Evolutionary conservation across 2,329 filamentous ascomycete species (phyloP).

Genomic region (Immersiporthe knoxdaviesiana): DNA sequence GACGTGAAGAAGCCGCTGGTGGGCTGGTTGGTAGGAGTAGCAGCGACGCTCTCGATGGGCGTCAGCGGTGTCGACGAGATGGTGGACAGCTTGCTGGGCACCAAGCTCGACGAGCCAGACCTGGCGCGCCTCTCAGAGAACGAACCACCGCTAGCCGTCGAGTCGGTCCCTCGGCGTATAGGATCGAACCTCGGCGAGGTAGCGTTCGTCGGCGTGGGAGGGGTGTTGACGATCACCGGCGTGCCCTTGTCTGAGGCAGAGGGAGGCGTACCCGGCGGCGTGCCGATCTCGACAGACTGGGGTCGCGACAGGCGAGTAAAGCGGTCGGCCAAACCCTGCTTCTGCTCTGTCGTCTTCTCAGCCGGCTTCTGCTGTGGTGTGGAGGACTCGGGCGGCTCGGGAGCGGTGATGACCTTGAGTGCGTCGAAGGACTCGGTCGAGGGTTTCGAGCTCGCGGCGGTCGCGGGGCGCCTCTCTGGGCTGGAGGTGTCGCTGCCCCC

Average conservation of each 20-base stretch:
- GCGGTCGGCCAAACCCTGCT: conserved; percentile 31
- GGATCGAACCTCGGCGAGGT: conserved; percentile 34
- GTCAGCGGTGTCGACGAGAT: conserved; percentile 73
- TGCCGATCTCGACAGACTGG: conserved; percentile 38
- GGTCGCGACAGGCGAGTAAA: conserved; percentile 37
- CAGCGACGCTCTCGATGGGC: conserved; percentile 68
- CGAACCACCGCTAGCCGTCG: conserved; percentile 56
- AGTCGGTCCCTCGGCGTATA: conserved; percentile 32
- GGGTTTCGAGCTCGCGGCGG: conserved; percentile 23
- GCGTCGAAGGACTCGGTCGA: conserved; percentile 19
- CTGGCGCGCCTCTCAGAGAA: conserved; percentile 66
- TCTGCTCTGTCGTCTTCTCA: conserved; percentile 28
- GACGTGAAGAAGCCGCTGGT: conserved; percentile 87
- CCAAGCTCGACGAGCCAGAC: conserved; percentile 58
- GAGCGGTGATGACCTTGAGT: conserved; percentile 25
- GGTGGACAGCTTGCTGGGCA: conserved; percentile 86
- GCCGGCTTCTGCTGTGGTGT: conserved; percentile 26
- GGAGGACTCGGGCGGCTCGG: conserved; percentile 14
- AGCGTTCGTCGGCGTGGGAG: conserved; percentile 64
- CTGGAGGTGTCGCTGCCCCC: conserved; percentile 48
- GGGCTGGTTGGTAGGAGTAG: conserved; percentile 49
- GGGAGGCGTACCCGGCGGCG: conserved; percentile 54
- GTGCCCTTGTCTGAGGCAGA: conserved; percentile 47
- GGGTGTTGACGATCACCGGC: conserved; percentile 66
- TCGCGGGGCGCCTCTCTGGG: conserved; percentile 37